Percentiles rank a stretch among this genome's conserved stretches.
Conservation (phyloP, 805 yeast genomes). For the Starmerella apis region DNA sequence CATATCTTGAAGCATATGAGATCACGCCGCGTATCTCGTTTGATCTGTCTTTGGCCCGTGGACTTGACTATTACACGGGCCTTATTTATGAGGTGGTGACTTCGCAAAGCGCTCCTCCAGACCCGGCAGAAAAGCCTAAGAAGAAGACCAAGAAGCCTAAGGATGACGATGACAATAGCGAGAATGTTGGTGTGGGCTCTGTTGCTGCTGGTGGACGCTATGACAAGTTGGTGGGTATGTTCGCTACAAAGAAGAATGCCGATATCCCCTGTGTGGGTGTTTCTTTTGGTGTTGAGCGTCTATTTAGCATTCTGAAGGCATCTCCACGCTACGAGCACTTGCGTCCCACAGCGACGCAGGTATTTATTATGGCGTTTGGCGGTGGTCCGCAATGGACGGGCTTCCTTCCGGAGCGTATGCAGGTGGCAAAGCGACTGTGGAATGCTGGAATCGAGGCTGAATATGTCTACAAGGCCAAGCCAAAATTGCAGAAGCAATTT, state of each 20-base stretch:
- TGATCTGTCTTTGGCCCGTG: slow-evolving; percentile 92
- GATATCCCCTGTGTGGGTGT: slow-evolving; percentile 96
- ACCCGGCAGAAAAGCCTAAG: slow-evolving; percentile 44
- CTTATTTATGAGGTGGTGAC: slow-evolving; percentile 95
- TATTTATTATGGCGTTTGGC: slow-evolving; percentile 94
- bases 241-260: slow-evolving; percentile 61
- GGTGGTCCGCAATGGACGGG: slow-evolving; percentile 97
- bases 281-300: slow-evolving; percentile 92
- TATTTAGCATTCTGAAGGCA: slow-evolving; percentile 79
- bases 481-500: slow-evolving; percentile 90
- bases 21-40: slow-evolving; percentile 52
- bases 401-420: slow-evolving; percentile 83
- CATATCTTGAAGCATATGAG: slow-evolving; percentile 74
- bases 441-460: slow-evolving; percentile 80
- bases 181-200: slow-evolving; percentile 95
- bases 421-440: slow-evolving; percentile 75
- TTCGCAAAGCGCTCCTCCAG: slow-evolving; percentile 90
- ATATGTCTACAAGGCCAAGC: slow-evolving; percentile 83
- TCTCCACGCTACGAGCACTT: slow-evolving; percentile 55
- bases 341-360: slow-evolving; percentile 83
- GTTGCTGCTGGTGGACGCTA: slow-evolving; percentile 99
- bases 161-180: slow-evolving; percentile 80
- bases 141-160: slow-evolving; percentile 34
- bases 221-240: slow-evolving; percentile 95
- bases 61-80: slow-evolving; percentile 95